These are phyloP conservation scores for Maudiozyma humilis DNA, from an alignment of 1,139 yeast genomes.

Conservation along the genomic window DNA sequence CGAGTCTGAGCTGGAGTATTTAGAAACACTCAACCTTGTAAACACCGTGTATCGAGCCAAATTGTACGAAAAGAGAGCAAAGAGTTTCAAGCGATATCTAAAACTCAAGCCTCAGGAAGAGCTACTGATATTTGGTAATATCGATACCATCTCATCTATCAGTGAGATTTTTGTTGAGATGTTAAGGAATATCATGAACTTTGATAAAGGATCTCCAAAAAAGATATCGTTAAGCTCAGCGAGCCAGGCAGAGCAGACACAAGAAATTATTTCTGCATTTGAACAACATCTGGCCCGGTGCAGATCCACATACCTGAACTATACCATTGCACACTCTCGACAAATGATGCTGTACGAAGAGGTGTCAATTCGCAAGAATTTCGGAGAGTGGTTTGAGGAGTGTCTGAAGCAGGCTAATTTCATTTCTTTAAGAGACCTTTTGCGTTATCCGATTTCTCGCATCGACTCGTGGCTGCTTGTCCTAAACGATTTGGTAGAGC, in stretches of 20 bases:
- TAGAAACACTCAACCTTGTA: conserved; percentile 11
- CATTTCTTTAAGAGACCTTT: conserved; percentile 17
- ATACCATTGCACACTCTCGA: conserved; percentile 21
- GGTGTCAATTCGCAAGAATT: conserved; percentile 14
- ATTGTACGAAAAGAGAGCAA: conserved; percentile 18
- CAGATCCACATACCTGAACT: conserved; percentile 30
- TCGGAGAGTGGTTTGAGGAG: conserved; percentile 24
- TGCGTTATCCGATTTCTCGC: conserved; percentile 22
- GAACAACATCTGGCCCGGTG: conserved; percentile 26
- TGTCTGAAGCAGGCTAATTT: conserved; percentile 19
- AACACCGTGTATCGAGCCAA: conserved; percentile 26
- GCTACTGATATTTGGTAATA: conserved; percentile 32
- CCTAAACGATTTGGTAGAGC: background rate
- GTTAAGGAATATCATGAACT: conserved; percentile 12
- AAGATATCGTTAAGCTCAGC: no score
- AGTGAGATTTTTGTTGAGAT: conserved; percentile 26
- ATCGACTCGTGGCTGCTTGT: conserved; percentile 16
- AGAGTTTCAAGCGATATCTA: conserved; percentile 22
- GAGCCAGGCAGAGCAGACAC: no score
- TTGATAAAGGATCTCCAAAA: background rate
- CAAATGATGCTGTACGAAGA: conserved; percentile 22
- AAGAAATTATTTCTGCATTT: conserved; percentile 24
- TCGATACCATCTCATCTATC: conserved; percentile 32
- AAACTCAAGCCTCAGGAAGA: conserved; percentile 25
- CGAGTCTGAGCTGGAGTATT: conserved; percentile 27